Evolutionary conservation across 345 rosid species (phyloP).

Genomic region (Gossypium raimondii): DNA sequence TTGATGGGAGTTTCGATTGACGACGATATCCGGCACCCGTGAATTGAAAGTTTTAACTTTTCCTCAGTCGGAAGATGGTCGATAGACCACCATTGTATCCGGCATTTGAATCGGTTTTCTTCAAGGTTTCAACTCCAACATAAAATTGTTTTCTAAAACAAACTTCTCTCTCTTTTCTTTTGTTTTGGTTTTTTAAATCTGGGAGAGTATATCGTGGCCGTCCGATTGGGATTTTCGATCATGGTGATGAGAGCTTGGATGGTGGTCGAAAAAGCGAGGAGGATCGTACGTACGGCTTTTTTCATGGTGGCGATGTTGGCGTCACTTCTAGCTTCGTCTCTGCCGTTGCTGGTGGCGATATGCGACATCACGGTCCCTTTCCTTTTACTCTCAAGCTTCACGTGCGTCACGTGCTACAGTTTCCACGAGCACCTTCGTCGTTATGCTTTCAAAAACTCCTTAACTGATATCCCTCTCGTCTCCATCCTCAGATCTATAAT

Average conservation of each 20-base stretch:
- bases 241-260: slow-evolving; percentile 44
- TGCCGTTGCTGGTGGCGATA: slow-evolving; percentile 78
- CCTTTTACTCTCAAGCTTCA: slow-evolving; percentile 69
- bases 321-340: slow-evolving; percentile 70
- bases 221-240: neutral
- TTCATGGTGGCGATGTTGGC: slow-evolving; percentile 92
- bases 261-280: slow-evolving; percentile 56
- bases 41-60: neutral
- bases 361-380: slow-evolving; percentile 64
- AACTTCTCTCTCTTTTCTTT: neutral
- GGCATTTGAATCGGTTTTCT: slow-evolving; percentile 11
- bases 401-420: slow-evolving; percentile 62
- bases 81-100: slow-evolving; percentile 16
- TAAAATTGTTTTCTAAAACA: neutral
- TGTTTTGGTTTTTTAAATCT: neutral
- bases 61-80: slow-evolving; percentile 24
- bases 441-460: slow-evolving; percentile 72
- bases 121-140: slow-evolving; percentile 33
- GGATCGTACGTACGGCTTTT: slow-evolving; percentile 64
- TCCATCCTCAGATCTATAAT: slow-evolving; percentile 79
- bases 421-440: slow-evolving; percentile 51
- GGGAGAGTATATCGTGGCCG: neutral
- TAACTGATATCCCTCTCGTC: slow-evolving; percentile 80
- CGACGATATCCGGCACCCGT: slow-evolving; percentile 1
- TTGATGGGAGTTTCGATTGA: neutral